These are phyloP conservation scores for Yueomyces sp. DNA, from an alignment of 805 yeast species.

Conservation along the genomic window DNA sequence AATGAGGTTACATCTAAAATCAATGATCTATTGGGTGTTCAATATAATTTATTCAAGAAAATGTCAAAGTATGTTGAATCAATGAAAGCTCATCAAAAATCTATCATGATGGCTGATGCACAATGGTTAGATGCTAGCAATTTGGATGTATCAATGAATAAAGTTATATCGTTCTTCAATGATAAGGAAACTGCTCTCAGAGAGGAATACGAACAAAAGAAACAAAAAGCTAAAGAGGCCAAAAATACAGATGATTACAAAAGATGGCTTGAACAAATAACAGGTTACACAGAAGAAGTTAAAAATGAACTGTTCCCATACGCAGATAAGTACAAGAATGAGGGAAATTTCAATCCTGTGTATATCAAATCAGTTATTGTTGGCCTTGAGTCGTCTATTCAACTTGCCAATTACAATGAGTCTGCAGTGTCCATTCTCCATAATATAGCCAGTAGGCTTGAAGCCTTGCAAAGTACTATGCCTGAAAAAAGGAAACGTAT, in stretches of 20 bases:
- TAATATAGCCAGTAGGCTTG: conserved; percentile 16
- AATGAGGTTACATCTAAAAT: conserved; percentile 23
- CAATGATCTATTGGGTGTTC: conserved; percentile 8
- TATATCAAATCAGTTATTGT: conserved; percentile 29
- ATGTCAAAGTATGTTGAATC: conserved; percentile 12
- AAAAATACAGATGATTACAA: conserved; percentile 16
- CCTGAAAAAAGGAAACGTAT: conserved; percentile 13
- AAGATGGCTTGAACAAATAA: conserved; percentile 19
- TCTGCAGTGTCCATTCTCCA: conserved; percentile 24
- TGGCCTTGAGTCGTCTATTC: conserved; percentile 34
- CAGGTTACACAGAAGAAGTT: conserved; percentile 27
- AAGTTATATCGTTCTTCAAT: conserved; percentile 19
- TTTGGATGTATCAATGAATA: conserved; percentile 21
- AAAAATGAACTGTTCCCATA: conserved; percentile 27
- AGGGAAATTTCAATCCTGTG: conserved; percentile 27
- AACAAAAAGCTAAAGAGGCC: conserved; percentile 15
- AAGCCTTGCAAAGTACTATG: conserved; percentile 8
- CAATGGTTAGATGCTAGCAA: conserved; percentile 29
- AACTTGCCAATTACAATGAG: conserved; percentile 25
- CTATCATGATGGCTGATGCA: conserved; percentile 17
- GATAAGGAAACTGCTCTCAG: conserved; percentile 18
- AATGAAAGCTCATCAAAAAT: conserved; percentile 15
- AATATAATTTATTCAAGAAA: conserved; percentile 12
- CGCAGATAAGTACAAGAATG: conserved; percentile 27
- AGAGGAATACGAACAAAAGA: conserved; percentile 17